These are phyloP conservation scores for Saccharomycopsis sp. DNA, from an alignment of 805 yeast genomes.

Conservation along the genomic window DNA sequence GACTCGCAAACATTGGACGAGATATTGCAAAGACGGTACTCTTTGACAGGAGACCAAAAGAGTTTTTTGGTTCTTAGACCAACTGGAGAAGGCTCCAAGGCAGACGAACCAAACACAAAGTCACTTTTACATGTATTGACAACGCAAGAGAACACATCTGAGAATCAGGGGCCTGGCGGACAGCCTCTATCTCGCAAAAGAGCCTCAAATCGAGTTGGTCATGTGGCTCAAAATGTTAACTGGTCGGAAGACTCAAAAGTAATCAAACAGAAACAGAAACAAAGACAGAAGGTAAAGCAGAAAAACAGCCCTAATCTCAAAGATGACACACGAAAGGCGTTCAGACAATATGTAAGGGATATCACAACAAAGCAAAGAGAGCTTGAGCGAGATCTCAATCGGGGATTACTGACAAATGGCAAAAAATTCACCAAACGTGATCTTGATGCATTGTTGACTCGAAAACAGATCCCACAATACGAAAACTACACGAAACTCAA, in stretches of 20 bases:
- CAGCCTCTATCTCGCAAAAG: not conserved
- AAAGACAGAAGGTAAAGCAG: not conserved
- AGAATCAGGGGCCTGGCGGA: not conserved
- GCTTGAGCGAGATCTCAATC: not conserved
- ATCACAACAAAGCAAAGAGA: slow-evolving; percentile 4
- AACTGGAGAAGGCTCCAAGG: slow-evolving; percentile 6
- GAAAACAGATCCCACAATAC: slow-evolving; percentile 7
- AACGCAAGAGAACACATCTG: not conserved
- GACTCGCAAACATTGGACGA: slow-evolving; percentile 14
- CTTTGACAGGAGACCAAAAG: slow-evolving; percentile 17
- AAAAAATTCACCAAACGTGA: not conserved
- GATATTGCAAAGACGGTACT: slow-evolving; percentile 17
- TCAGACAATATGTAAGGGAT: slow-evolving; percentile 4
- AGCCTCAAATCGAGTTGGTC: not conserved
- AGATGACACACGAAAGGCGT: slow-evolving; percentile 6
- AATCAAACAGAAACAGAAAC: slow-evolving; percentile 1
- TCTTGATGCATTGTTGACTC: not conserved
- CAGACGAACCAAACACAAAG: slow-evolving; percentile 1
- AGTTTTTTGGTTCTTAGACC: slow-evolving; percentile 14
- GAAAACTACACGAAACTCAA: slow-evolving; percentile 8
- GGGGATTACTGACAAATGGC: not conserved
- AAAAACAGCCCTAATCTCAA: not conserved
- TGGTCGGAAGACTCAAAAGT: not conserved
- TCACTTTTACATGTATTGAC: not conserved
- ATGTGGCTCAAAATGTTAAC: slow-evolving; percentile 4